phyloP scores from a whole-genome alignment of 805 yeast genomes.

The Priceomyces castillae region DNA sequence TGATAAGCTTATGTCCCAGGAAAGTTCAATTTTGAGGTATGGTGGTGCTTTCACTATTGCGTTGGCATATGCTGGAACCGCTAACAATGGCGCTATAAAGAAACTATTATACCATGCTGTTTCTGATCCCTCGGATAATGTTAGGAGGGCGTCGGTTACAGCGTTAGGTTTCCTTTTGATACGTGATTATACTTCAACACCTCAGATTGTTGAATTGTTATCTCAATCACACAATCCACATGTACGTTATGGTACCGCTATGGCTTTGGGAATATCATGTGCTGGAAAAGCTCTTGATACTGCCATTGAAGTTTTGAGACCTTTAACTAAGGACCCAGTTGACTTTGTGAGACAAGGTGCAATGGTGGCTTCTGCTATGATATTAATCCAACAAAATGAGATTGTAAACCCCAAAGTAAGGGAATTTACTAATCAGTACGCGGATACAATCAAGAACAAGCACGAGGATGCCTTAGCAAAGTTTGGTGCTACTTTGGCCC shows the following conservation, averaged over 20 bases:
- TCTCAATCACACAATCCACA: slow-evolving; percentile 96
- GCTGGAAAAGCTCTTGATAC: slow-evolving; percentile 89
- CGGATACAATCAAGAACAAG: slow-evolving; percentile 76
- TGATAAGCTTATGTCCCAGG: slow-evolving; percentile 64
- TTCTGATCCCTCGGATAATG: slow-evolving; percentile 93
- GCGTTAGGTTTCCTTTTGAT: slow-evolving; percentile 87
- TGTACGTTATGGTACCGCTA: slow-evolving; percentile 96
- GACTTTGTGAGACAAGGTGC: slow-evolving; percentile 99
- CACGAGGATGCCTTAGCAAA: slow-evolving; percentile 96
- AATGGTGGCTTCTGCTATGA: slow-evolving; percentile 86
- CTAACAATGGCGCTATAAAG: slow-evolving; percentile 83
- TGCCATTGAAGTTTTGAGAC: slow-evolving; percentile 90
- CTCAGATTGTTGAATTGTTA: slow-evolving; percentile 88
- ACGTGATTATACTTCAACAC: slow-evolving; percentile 89
- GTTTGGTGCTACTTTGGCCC: slow-evolving; percentile 95
- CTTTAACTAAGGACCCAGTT: slow-evolving; percentile 87
- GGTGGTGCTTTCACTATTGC: slow-evolving; percentile 96
- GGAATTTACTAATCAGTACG: slow-evolving; percentile 68
- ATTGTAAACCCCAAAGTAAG: slow-evolving; percentile 76
- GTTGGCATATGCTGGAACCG: slow-evolving; percentile 95
- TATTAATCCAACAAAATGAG: slow-evolving; percentile 84
- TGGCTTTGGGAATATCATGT: slow-evolving; percentile 96
- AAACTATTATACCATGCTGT: slow-evolving; percentile 89
- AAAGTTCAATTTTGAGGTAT: slow-evolving; percentile 82
- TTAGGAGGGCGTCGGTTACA: slow-evolving; percentile 92